These are phyloP conservation scores for Verticillium albo-atrum DNA, from an alignment of 2,329 filamentous ascomycete species.

Conservation along the genomic window DNA sequence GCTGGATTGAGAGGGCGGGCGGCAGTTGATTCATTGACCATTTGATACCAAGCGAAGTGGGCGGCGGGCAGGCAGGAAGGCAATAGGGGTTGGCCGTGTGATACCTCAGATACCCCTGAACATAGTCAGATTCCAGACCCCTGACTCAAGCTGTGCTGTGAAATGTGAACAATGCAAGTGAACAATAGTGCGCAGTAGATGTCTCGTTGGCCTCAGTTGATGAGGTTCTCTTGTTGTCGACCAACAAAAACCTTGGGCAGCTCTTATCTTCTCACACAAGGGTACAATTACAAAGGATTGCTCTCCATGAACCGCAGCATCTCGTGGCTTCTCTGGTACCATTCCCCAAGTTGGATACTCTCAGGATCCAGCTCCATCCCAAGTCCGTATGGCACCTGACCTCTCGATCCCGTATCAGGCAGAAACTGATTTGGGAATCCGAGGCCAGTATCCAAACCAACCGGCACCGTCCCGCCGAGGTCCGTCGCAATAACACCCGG, in stretches of 20 bases:
- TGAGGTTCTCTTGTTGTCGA: too few species aligned
- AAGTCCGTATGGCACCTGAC: background rate
- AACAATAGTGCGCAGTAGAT: too few species aligned
- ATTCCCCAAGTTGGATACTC: background rate
- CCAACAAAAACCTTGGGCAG: too few species aligned
- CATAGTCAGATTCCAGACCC: background rate
- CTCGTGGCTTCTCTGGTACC: background rate
- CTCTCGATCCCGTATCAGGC: too few species aligned
- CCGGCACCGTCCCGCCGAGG: too few species aligned
- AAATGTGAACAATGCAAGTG: too few species aligned
- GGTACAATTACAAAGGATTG: background rate
- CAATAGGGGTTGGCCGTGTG: background rate
- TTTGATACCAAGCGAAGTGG: background rate
- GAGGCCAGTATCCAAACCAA: background rate
- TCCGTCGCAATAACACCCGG: conserved; percentile 2
- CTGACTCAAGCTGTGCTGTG: too few species aligned
- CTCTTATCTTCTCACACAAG: too few species aligned
- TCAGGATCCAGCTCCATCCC: background rate
- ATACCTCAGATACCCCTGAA: background rate
- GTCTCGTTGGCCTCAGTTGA: too few species aligned
- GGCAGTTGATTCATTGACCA: background rate
- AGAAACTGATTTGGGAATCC: background rate
- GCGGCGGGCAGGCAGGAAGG: background rate
- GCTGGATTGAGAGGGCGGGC: background rate
- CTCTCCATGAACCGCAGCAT: background rate